Conservation (phyloP, 441 rosid species). For the Erodium texanum region DNA sequence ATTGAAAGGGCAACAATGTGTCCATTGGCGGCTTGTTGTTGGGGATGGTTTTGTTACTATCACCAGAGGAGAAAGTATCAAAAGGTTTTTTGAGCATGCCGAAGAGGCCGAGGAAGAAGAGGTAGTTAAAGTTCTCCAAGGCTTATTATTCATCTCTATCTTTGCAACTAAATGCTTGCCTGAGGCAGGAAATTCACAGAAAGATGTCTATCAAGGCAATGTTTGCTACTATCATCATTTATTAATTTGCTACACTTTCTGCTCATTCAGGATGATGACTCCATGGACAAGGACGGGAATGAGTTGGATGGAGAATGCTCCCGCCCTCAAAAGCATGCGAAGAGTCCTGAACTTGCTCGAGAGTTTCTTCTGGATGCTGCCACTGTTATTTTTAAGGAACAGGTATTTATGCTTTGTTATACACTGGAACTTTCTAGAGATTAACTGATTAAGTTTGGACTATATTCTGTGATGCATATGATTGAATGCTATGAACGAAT, state of each 20-base stretch:
- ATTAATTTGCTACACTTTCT: slow-evolving; percentile 1
- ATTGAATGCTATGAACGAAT: background rate
- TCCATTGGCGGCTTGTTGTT: slow-evolving; percentile 78
- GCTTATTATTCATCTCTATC: slow-evolving; percentile 9
- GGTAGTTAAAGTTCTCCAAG: slow-evolving; percentile 36
- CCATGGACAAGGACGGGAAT: slow-evolving; percentile 87
- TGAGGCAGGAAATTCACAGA: background rate
- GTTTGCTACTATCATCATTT: background rate
- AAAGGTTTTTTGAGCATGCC: slow-evolving; percentile 81
- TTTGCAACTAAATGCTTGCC: background rate
- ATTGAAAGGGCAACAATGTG: slow-evolving; percentile 66
- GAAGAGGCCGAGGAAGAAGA: slow-evolving; percentile 98
- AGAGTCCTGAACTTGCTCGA: slow-evolving; percentile 99
- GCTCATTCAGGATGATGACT: slow-evolving; percentile 73
- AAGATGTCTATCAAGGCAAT: background rate
- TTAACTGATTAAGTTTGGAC: slow-evolving; percentile 18
- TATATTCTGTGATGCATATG: background rate
- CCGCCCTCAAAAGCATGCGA: slow-evolving; percentile 98
- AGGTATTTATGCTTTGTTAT: slow-evolving; percentile 36
- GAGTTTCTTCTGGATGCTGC: slow-evolving; percentile 97
- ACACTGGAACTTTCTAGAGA: slow-evolving; percentile 10
- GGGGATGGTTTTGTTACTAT: slow-evolving; percentile 90
- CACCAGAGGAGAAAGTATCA: slow-evolving; percentile 68
- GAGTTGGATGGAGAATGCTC: slow-evolving; percentile 92
- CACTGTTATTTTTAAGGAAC: slow-evolving; percentile 86